These are phyloP conservation scores for Laguncularia racemosa DNA, from an alignment of 345 rosid species.

Conservation along the genomic window DNA sequence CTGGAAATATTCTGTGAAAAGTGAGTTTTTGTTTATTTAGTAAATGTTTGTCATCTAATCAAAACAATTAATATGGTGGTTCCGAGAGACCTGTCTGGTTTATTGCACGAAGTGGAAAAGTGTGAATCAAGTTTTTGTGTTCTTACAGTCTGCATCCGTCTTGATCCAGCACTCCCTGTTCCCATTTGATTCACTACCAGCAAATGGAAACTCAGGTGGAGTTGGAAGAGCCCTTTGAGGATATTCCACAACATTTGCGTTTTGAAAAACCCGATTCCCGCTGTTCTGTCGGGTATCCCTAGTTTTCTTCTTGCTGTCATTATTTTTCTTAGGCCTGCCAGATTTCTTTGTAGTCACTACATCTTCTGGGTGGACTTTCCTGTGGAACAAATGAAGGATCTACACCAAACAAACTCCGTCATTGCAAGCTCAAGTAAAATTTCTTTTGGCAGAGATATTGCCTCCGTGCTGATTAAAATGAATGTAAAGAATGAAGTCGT, in stretches of 20 bases:
- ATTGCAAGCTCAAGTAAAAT: slow-evolving; percentile 1
- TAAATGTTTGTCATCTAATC: too few species aligned
- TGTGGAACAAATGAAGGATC: slow-evolving; percentile 74
- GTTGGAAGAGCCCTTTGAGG: slow-evolving; percentile 25
- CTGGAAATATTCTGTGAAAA: too few species aligned
- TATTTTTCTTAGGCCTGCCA: slow-evolving; percentile 27
- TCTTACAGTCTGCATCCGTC: slow-evolving; percentile 84
- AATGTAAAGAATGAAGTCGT: too few species aligned
- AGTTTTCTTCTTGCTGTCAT: slow-evolving; percentile 25
- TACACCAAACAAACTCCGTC: slow-evolving; percentile 15
- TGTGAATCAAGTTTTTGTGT: neutral
- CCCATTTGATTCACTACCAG: slow-evolving; percentile 43
- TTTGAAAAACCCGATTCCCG: slow-evolving; percentile 24
- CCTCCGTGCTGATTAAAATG: too few species aligned
- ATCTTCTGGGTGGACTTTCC: slow-evolving; percentile 78
- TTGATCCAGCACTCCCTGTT: slow-evolving; percentile 79
- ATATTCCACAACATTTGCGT: slow-evolving; percentile 28
- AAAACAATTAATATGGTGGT: too few species aligned
- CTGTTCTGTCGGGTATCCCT: slow-evolving; percentile 22
- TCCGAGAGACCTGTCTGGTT: too few species aligned
- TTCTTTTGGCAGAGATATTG: too few species aligned
- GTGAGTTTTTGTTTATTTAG: too few species aligned
- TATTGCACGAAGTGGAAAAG: neutral
- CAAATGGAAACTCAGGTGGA: slow-evolving; percentile 17
- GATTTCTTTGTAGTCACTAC: slow-evolving; percentile 28